Conservation (phyloP, 2,329 filamentous ascomycete genomes). For the Alternaria atra region DNA sequence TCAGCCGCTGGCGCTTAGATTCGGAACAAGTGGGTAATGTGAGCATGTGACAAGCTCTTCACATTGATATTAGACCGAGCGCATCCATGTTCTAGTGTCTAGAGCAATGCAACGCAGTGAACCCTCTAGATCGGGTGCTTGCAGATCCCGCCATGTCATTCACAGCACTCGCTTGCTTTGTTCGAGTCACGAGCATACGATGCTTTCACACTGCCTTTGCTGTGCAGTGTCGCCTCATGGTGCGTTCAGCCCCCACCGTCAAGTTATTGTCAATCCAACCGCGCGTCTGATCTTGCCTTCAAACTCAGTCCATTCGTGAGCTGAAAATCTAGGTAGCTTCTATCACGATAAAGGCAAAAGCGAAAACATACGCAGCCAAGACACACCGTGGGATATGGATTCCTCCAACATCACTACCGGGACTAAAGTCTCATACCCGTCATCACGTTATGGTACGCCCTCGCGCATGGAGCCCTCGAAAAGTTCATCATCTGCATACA, state of each 20-base stretch:
- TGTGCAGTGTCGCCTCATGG: not conserved
- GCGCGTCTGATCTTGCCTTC: not conserved
- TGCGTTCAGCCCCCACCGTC: not conserved
- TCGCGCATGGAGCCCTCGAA: not conserved
- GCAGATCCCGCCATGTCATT: not conserved
- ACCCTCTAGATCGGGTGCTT: not conserved
- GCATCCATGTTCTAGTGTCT: not conserved
- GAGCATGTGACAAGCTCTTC: not conserved
- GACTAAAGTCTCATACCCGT: not conserved
- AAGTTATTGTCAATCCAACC: not conserved
- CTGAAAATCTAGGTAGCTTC: not conserved
- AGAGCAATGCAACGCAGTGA: not conserved
- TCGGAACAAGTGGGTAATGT: not conserved
- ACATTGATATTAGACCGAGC: not conserved
- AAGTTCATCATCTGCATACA: not conserved
- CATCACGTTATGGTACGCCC: not conserved
- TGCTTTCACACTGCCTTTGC: slow-evolving; percentile 1
- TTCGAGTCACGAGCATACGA: not conserved
- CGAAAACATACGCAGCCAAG: not conserved
- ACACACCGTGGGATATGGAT: not conserved
- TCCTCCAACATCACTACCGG: not conserved
- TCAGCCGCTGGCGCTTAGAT: not conserved
- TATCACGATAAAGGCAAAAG: not conserved
- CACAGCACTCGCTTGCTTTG: not conserved
- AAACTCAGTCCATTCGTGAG: not conserved